These are phyloP conservation scores for Quillaja saponaria DNA, from an alignment of 306 rosid genomes.

Conservation along the genomic window DNA sequence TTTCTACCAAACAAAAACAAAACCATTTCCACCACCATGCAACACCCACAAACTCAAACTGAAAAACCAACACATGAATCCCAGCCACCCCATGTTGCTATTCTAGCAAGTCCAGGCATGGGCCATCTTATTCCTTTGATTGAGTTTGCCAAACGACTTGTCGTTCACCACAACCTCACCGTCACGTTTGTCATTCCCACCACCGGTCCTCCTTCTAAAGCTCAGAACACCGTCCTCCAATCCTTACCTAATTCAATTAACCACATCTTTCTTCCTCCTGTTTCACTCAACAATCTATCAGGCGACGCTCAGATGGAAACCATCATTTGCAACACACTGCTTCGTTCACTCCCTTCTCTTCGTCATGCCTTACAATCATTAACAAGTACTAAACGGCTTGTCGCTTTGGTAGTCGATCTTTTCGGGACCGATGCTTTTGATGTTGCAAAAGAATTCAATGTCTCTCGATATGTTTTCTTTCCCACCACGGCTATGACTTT, in stretches of 20 bases:
- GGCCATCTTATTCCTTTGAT: constrained; percentile 83
- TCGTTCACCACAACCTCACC: constrained; percentile 33
- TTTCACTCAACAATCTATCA: constrained; percentile 26
- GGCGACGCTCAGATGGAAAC: constrained; percentile 21
- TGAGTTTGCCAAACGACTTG: constrained; percentile 62
- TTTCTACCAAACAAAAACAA: not conserved
- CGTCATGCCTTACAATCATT: constrained; percentile 19
- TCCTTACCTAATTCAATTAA: constrained; percentile 38
- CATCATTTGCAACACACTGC: constrained; percentile 30
- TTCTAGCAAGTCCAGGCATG: constrained; percentile 74
- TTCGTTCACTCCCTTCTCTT: constrained; percentile 40
- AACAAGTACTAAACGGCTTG: not conserved
- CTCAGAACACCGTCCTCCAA: constrained; percentile 50
- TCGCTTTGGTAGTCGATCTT: constrained; percentile 50
- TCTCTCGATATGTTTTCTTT: constrained; percentile 46
- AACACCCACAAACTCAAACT: constrained; percentile 16
- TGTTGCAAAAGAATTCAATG: constrained; percentile 39
- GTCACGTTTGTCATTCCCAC: constrained; percentile 58
- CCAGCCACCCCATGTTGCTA: constrained; percentile 40
- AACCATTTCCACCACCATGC: constrained; percentile 35
- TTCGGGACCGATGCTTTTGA: constrained; percentile 65
- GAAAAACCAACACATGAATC: not conserved
- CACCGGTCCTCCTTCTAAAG: constrained; percentile 51
- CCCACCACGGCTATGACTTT: constrained; percentile 50
- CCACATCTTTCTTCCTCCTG: constrained; percentile 37